Base-by-base conservation (phyloP, 805 yeast species). In the Vanderwaltozyma verrucispora region DNA sequence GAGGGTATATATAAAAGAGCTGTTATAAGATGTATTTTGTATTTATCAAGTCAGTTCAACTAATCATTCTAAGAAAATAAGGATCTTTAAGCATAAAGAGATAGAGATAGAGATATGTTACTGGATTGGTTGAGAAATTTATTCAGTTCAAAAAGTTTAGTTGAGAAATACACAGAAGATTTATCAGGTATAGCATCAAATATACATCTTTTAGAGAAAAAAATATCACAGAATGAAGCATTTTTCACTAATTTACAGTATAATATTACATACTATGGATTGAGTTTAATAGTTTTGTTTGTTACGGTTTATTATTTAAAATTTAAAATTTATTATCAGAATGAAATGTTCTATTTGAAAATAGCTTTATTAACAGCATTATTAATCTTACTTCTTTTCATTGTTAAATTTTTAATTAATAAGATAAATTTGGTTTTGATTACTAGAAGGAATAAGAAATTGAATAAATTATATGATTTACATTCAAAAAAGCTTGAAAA, bases 401-500 rank as follows among this genome's bases (percentile, higher is more conserved):
- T 16, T 29, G 11, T 8, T 16, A 29, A 29, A 11, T 7, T 6
- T 13, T 7, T 4, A 9, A 9, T 17, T 5, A 29, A 12, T 24
- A 36, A 29, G 16, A 4, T 36, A 5, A 25, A 31, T 26, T 24
- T 20, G 9, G 15, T 21, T 13, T 24, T 32, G 11, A 29, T 21
- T 5, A 15, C 20, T 10, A n/a, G 29, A 13, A 30, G 36, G 21
- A 21, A 13, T 24, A 41, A 38, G 28, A 45, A 45, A 33, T 33
- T 71, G 32, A 56, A 59, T 38, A 38, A 42, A 11, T 56, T 77
- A 36, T 59, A 62, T 39, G 64, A 63, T 18, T 56, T 65, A 33
- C 85, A 78, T 42, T 62, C 64, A 38, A 58, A 59, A 19, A 75
- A 77, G 52, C 68, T 82, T 34, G 81, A 78, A 17, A 82, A 77